These are phyloP conservation scores for Ascocoryne sarcoides DNA, from an alignment of 2,329 filamentous ascomycete genomes.

Conservation along the genomic window DNA sequence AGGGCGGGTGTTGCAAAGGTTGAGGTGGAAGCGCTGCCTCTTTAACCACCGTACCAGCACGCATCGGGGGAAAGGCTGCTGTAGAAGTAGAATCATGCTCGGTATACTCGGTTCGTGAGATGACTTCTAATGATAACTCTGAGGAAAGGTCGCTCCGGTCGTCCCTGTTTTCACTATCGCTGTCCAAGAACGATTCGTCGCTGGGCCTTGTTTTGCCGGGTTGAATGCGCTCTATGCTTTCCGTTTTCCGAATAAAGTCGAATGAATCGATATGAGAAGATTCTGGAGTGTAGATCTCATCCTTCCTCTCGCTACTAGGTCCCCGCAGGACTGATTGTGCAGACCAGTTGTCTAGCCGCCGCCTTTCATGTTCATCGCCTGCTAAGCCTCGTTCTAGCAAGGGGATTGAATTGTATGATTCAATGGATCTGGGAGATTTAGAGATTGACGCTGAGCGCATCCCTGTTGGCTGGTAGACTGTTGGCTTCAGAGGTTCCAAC, in stretches of 20 bases:
- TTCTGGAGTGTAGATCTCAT: slow-evolving; percentile 19
- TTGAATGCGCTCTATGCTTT: slow-evolving; percentile 34
- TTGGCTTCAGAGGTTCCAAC: slow-evolving; percentile 20
- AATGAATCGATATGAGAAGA: slow-evolving; percentile 38
- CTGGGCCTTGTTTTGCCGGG: slow-evolving; percentile 17
- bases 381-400: slow-evolving; percentile 60
- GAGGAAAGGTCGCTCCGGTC: slow-evolving; percentile 50
- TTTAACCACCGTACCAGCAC: slow-evolving; percentile 19
- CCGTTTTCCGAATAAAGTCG: slow-evolving; percentile 45
- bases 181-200: slow-evolving; percentile 25
- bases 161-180: slow-evolving; percentile 32
- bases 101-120: slow-evolving; percentile 27
- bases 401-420: slow-evolving; percentile 70
- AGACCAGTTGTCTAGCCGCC: slow-evolving; percentile 38
- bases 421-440: slow-evolving; percentile 53
- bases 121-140: slow-evolving; percentile 47
- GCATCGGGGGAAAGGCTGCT: slow-evolving; percentile 28
- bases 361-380: slow-evolving; percentile 39
- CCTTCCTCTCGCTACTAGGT: slow-evolving; percentile 33
- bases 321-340: slow-evolving; percentile 45
- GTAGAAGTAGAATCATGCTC: slow-evolving; percentile 25
- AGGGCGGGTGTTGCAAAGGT: slow-evolving; percentile 29
- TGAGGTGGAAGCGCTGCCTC: slow-evolving; percentile 22
- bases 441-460: slow-evolving; percentile 29
- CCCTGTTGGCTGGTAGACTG: slow-evolving; percentile 23